Evolutionary conservation across 2,329 filamentous ascomycete genomes (phyloP), one percentile per base, ranked within the genome.

Genomic region (Teratosphaeria destructans): DNA sequence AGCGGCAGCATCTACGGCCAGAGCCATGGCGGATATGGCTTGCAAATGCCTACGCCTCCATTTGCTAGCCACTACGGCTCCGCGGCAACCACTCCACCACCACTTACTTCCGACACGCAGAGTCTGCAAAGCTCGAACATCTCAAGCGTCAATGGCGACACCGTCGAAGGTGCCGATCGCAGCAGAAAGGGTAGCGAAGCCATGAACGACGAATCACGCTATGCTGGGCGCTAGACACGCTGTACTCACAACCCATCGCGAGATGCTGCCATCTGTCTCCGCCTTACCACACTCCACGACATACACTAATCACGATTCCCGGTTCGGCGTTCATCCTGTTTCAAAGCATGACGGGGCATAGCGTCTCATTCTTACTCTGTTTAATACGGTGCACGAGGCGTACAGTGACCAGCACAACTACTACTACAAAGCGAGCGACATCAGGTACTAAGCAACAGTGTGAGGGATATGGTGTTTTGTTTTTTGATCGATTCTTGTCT

Each of bases 61-160:
- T 60, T 67, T 59, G 59, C 57, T n/a, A 68, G 63, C 63, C 62
- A 64, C 54, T 68, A 66, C 57, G 61, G 61, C 34, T 70, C 68
- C 39, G 63, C 66, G 5, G 63, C 67, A 3, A 69, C 63, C 10
- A 69, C 69, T 23, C 61, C 59, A 23, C 65, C 65, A 10, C 59
- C 62, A 52, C 65, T 69, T 49, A 68, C 65, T 12, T 61, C 65
- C 12, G 65, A 67, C 49, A 65, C 67, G 29, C 67, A 65, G 54
- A 68, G 66, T 57, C 57, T 68, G 59, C 66, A 68, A 54, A 68
- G 64, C 61, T 66, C 65, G n/a, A 60, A 59, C 6, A 57, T 70
- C 11, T 65, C 64, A 29, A 71, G 70, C 54, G 54, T 71, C 60
- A 72, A 71, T 52, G 69, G 70, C 32, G 71, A 73, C 58, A 63